phyloP scores from a whole-genome alignment of 202 grass and related monocot species.

The Zizania palustris region DNA sequence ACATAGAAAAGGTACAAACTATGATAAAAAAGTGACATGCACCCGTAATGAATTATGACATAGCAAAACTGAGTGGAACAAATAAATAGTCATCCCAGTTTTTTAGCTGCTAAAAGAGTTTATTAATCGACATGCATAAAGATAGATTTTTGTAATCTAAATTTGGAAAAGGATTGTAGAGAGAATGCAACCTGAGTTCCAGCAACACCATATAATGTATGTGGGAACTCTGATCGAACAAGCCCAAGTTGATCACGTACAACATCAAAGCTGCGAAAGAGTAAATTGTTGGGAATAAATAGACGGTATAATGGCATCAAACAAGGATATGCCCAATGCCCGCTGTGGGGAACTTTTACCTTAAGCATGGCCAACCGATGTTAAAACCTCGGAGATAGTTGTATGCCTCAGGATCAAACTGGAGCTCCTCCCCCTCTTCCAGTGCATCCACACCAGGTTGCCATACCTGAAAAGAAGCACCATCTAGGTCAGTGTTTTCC shows the following conservation, averaged over 20 bases:
- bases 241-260: slow-evolving; percentile 81
- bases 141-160: not conserved
- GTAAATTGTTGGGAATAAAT: slow-evolving; percentile 21
- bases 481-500: not conserved
- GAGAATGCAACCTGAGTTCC: slow-evolving; percentile 72
- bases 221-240: slow-evolving; percentile 80
- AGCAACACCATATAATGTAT: slow-evolving; percentile 83
- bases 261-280: slow-evolving; percentile 67
- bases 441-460: slow-evolving; percentile 77
- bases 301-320: not conserved
- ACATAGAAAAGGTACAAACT: not conserved
- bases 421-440: slow-evolving; percentile 93
- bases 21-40: not conserved
- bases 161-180: not conserved
- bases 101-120: not conserved
- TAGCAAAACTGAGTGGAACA: not conserved
- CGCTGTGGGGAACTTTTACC: slow-evolving; percentile 35
- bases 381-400: slow-evolving; percentile 81
- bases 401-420: slow-evolving; percentile 89
- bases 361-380: slow-evolving; percentile 90
- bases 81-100: not conserved
- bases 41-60: not conserved
- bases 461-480: slow-evolving; percentile 69
- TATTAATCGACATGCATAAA: not conserved
- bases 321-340: not conserved